phyloP scores from a whole-genome alignment of 1,139 yeast genomes.

The Meyerozyma elateridarum region DNA sequence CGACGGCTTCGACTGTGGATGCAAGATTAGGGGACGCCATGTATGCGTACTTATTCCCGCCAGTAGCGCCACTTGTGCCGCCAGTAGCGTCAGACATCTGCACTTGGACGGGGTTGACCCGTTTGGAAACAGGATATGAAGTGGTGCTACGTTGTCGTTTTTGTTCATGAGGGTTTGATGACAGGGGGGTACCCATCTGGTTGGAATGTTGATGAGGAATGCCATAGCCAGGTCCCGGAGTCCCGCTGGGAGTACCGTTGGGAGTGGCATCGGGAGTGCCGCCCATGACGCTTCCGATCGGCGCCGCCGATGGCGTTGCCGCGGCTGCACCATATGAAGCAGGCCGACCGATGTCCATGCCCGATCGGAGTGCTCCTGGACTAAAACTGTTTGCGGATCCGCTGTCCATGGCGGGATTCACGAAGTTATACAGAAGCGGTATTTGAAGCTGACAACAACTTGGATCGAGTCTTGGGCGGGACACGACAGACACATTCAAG shows the following conservation, averaged over 20 bases:
- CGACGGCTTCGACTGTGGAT: neutral
- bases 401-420: constrained; percentile 3
- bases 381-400: constrained; percentile 4
- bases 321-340: no score
- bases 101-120: neutral
- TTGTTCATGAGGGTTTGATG: constrained; percentile 3
- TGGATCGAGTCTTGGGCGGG: no score
- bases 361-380: constrained; percentile 3
- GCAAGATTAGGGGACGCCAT: neutral
- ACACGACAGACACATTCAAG: no score
- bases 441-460: no score
- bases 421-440: no score
- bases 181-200: no score
- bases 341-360: no score
- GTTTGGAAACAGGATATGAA: constrained; percentile 5
- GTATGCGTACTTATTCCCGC: neutral
- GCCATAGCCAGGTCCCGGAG: constrained; percentile 2
- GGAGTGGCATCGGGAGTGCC: neutral
- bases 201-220: no score
- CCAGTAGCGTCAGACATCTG: neutral
- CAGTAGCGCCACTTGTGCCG: neutral
- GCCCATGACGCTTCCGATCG: constrained; percentile 2
- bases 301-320: constrained; percentile 7
- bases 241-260: neutral
- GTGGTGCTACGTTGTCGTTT: constrained; percentile 3